A percentile compares a stretch with the other conserved stretches of the same genome.
These are phyloP conservation scores for Nematocida major DNA, from an alignment of 371 early-diverging fungal genomes.

Conservation along the genomic window DNA sequence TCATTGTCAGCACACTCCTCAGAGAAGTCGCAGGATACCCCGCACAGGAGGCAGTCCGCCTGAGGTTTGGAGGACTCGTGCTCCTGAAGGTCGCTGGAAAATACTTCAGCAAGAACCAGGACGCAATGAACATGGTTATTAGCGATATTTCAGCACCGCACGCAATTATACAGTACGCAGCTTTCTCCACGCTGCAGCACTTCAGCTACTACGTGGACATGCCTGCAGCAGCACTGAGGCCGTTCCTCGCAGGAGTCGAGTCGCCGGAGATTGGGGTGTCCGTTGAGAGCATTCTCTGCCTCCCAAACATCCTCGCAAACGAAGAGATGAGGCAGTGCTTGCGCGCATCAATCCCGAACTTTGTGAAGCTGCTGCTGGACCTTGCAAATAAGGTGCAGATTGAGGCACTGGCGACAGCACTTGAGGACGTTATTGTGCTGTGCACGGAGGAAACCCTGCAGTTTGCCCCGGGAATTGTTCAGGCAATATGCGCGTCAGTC, in stretches of 20 bases:
- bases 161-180: conserved; percentile 39
- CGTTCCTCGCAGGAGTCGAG: conserved; percentile 30
- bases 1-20: conserved; percentile 43
- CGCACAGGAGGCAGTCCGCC: conserved; percentile 1
- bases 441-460: conserved; percentile 57
- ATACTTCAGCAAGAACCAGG: conserved; percentile 26
- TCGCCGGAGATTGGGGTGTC: conserved; percentile 48
- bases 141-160: conserved; percentile 48
- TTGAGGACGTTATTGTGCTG: conserved; percentile 57
- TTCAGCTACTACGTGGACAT: conserved; percentile 55
- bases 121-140: conserved; percentile 44
- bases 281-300: conserved; percentile 59
- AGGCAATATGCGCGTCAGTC: conserved; percentile 48
- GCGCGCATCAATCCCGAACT: conserved; percentile 49
- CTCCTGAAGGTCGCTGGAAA: conserved; percentile 54
- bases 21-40: conserved; percentile 13
- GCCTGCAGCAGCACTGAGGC: conserved; percentile 41
- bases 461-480: conserved; percentile 60
- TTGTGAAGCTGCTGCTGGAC: conserved; percentile 52
- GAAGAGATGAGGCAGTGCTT: not conserved
- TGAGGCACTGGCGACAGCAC: conserved; percentile 56
- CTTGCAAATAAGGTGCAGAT: conserved; percentile 55
- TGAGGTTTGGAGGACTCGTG: conserved; percentile 55
- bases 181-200: conserved; percentile 58
- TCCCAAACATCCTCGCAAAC: conserved; percentile 54